phyloP scores from a whole-genome alignment of 495 filamentous ascomycete species.

The Elaphomyces granulatus region DNA sequence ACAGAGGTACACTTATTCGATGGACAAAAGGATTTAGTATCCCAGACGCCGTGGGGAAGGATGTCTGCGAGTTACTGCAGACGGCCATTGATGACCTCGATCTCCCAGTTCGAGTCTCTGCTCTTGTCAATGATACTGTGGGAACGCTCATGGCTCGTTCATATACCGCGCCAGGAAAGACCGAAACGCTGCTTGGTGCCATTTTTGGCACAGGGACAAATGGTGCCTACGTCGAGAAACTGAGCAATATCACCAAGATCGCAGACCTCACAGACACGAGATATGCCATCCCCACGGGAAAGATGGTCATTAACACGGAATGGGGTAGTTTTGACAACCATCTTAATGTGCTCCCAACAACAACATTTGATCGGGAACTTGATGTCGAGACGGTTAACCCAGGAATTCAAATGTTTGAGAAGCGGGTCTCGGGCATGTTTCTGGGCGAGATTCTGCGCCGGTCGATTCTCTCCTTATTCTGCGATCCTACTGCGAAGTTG shows the following conservation, averaged over 20 bases:
- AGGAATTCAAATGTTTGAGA: constrained; percentile 97
- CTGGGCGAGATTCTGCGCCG: constrained; percentile 84
- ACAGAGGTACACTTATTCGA: constrained; percentile 79
- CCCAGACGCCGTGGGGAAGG: constrained; percentile 77
- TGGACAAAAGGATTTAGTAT: constrained; percentile 99
- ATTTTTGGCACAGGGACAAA: constrained; percentile 92
- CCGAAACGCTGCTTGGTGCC: constrained; percentile 71
- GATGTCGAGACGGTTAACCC: constrained; percentile 79
- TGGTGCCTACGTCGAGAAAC: constrained; percentile 66
- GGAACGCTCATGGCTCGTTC: constrained; percentile 96
- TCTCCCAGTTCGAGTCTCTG: constrained; percentile 83
- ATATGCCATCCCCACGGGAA: constrained; percentile 47
- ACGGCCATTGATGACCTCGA: constrained; percentile 75
- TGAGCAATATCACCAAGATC: constrained; percentile 35
- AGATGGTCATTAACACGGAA: constrained; percentile 97
- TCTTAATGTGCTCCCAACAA: constrained; percentile 72
- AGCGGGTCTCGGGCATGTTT: constrained; percentile 97
- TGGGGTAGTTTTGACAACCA: constrained; percentile 98
- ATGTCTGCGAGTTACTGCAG: constrained; percentile 84
- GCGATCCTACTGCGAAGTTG: constrained; percentile 43
- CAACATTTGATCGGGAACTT: constrained; percentile 63
- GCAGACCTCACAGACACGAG: constrained; percentile 31
- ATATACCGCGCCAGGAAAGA: constrained; percentile 83
- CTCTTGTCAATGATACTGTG: constrained; percentile 93
- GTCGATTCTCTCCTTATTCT: constrained; percentile 50